These are phyloP conservation scores for Lentinus tigrinus DNA, from an alignment of 768 basidiomycete genomes.

Conservation along the genomic window DNA sequence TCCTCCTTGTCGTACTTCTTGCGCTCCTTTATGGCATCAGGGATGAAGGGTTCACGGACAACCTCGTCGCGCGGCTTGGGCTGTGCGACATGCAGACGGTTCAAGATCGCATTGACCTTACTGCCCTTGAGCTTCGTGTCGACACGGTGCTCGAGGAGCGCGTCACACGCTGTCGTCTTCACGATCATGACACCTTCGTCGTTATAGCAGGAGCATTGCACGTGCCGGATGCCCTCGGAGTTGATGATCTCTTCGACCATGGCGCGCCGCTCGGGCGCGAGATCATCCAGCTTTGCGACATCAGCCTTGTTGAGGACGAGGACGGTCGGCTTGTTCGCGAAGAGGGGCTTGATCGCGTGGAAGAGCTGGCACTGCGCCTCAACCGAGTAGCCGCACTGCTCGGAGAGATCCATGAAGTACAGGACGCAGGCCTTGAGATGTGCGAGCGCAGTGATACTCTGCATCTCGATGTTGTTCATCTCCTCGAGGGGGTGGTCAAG, in stretches of 20 bases:
- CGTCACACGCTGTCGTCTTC: conserved; percentile 94
- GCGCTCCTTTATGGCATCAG: conserved; percentile 73
- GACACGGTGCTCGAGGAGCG: conserved; percentile 91
- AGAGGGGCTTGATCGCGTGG: conserved; percentile 98
- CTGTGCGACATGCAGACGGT: conserved; percentile 94
- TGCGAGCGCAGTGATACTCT: conserved; percentile 96
- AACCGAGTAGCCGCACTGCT: conserved; percentile 96
- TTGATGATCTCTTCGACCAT: conserved; percentile 88
- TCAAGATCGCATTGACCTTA: conserved; percentile 89
- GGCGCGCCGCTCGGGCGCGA: conserved; percentile 69
- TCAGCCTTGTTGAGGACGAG: conserved; percentile 99
- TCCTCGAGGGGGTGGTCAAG: conserved; percentile 98
- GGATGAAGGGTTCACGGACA: conserved; percentile 84
- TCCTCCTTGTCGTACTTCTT: conserved; percentile 87
- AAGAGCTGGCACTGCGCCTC: conserved; percentile 99
- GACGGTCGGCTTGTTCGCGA: conserved; percentile 87
- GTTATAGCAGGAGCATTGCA: conserved; percentile 91
- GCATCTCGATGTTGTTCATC: conserved; percentile 99
- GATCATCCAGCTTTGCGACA: conserved; percentile 83
- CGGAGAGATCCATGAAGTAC: conserved; percentile 99
- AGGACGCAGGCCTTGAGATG: conserved; percentile 92
- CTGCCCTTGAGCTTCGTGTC: conserved; percentile 91
- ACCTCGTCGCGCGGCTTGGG: conserved; percentile 91
- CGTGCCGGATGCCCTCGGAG: conserved; percentile 63
- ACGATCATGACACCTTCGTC: conserved; percentile 98